phyloP scores from a whole-genome alignment of 331 rosid genomes.

The Rosa hybrid region DNA sequence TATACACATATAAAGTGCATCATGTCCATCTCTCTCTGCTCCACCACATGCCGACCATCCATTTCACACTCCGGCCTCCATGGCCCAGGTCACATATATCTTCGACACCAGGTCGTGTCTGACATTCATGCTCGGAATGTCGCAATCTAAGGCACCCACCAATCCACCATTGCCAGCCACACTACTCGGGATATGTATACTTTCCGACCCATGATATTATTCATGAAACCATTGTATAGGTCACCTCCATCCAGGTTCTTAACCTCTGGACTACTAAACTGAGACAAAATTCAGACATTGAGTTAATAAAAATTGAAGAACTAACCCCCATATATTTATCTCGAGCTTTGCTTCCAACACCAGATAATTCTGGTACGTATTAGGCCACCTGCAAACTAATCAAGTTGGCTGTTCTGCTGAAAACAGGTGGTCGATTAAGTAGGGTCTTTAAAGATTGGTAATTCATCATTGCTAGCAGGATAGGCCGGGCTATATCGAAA shows the following conservation, averaged over 20 bases:
- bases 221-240: neutral
- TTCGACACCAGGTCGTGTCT: conserved; percentile 5
- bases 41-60: conserved; percentile 15
- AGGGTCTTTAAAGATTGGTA: too few relatives aligned
- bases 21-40: neutral
- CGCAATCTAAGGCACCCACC: neutral
- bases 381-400: too few relatives aligned
- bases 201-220: neutral
- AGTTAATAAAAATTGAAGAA: neutral
- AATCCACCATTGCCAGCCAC: neutral
- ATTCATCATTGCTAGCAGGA: too few relatives aligned
- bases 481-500: too few relatives aligned
- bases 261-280: neutral
- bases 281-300: neutral
- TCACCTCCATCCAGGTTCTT: neutral
- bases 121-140: conserved; percentile 10
- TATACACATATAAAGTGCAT: neutral
- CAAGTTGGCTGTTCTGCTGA: too few relatives aligned
- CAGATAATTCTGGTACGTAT: neutral
- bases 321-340: neutral
- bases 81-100: neutral
- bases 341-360: neutral
- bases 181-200: neutral
- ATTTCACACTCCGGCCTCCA: conserved; percentile 8
- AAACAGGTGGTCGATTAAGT: too few relatives aligned